Percentiles rank a stretch among this genome's conserved stretches.
These are phyloP conservation scores for Kwoniella sp. DNA, from an alignment of 768 basidiomycete species.

Conservation along the genomic window DNA sequence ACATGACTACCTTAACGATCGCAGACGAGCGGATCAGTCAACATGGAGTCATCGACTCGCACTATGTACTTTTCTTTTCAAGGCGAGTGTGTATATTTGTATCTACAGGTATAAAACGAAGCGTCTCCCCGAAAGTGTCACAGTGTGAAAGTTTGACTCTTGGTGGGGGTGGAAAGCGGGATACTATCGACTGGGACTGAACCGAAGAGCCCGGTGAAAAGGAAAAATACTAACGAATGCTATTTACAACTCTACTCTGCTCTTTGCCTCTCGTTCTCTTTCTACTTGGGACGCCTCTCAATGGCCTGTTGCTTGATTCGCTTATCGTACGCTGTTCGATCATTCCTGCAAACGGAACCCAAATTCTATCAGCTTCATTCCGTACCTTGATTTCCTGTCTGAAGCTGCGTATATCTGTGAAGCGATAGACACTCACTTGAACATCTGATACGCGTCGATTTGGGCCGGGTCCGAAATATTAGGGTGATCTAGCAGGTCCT, in stretches of 20 bases:
- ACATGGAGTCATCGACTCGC: no score
- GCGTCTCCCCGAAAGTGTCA: no score
- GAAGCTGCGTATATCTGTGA: no score
- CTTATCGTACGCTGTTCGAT: conserved; percentile 86
- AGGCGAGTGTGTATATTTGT: no score
- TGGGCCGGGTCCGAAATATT: conserved; percentile 98
- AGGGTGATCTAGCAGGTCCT: conserved; percentile 91
- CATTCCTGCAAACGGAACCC: conserved; percentile 68
- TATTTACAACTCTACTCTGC: neutral
- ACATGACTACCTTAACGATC: no score
- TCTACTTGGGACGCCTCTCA: conserved; percentile 88
- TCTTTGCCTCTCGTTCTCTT: neutral
- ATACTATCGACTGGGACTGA: no score
- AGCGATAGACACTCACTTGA: conserved; percentile 83
- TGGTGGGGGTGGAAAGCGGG: no score
- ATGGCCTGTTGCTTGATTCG: conserved; percentile 81
- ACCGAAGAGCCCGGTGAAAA: neutral
- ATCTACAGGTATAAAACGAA: neutral
- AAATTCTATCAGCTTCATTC: no score
- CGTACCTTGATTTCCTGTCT: no score
- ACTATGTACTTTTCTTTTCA: no score
- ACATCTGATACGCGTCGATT: conserved; percentile 97
- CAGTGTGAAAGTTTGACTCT: no score
- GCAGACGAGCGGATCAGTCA: no score
- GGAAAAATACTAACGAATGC: neutral